These are phyloP conservation scores for Kingdonia uniflora DNA, from an alignment of 164 flowering plant genomes.

Conservation along the genomic window DNA sequence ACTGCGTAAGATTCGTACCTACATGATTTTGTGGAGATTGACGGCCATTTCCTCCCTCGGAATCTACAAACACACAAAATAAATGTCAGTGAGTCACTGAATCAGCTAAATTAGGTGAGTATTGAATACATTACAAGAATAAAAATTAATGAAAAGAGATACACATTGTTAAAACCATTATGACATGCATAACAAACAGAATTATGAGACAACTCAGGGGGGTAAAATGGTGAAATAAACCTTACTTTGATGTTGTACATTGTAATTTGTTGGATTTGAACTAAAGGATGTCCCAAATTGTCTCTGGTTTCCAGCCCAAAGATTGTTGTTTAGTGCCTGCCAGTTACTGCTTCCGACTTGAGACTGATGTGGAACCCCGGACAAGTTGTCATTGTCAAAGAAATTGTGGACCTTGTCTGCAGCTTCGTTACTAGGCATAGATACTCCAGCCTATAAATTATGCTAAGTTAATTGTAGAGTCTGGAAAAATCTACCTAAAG, in stretches of 20 bases:
- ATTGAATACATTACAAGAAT: too few relatives aligned
- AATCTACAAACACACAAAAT: constrained; percentile 24
- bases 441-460: constrained; percentile 26
- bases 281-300: constrained; percentile 26
- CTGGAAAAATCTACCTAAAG: too few relatives aligned
- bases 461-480: constrained; percentile 9
- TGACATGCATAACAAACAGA: too few relatives aligned
- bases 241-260: constrained; percentile 16
- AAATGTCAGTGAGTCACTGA: too few relatives aligned
- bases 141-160: too few relatives aligned
- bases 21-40: constrained; percentile 21
- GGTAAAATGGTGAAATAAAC: too few relatives aligned
- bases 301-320: constrained; percentile 46
- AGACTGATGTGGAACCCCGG: constrained; percentile 41
- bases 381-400: constrained; percentile 59
- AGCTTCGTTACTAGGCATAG: constrained; percentile 89
- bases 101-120: too few relatives aligned
- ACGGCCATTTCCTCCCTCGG: constrained; percentile 26
- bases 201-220: too few relatives aligned
- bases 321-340: constrained; percentile 35
- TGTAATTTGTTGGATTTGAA: constrained; percentile 33
- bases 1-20: constrained; percentile 26
- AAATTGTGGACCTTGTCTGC: constrained; percentile 79
- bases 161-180: too few relatives aligned
- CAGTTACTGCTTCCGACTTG: constrained; percentile 44